A percentile compares a stretch with the other conserved stretches of the same genome.
Conservation (phyloP, 148 eudicot species). For the Cornus kousa region DNA sequence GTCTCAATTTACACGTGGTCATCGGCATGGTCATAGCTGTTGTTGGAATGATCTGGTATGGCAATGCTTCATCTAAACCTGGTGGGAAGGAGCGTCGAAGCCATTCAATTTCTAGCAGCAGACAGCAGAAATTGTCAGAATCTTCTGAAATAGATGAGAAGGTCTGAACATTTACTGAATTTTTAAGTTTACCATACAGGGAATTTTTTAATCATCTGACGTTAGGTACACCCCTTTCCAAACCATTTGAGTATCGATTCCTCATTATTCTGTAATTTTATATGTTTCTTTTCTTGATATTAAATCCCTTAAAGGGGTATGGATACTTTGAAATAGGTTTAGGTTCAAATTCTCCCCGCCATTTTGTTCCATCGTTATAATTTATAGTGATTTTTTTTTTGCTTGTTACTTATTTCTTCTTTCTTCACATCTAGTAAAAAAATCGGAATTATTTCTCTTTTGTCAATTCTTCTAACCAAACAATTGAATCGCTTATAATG, state of each 20-base stretch:
- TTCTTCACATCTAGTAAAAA: background rate
- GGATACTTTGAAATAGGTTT: conserved; percentile 13
- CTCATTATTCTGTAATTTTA: conserved; percentile 22
- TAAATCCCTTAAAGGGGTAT: background rate
- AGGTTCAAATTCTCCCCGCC: background rate
- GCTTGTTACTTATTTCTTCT: background rate
- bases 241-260: conserved; percentile 11
- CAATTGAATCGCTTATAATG: too few species aligned
- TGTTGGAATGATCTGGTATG: conserved; percentile 86
- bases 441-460: too few species aligned
- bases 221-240: conserved; percentile 11
- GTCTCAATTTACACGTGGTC: conserved; percentile 82
- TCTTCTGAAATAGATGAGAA: conserved; percentile 59
- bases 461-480: too few species aligned
- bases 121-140: conserved; percentile 59
- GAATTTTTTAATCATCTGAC: conserved; percentile 19
- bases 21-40: conserved; percentile 88
- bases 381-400: conserved; percentile 4
- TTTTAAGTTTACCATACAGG: conserved; percentile 13
- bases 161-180: conserved; percentile 34
- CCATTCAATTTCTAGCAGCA: conserved; percentile 44
- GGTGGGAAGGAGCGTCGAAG: conserved; percentile 87
- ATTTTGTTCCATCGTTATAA: conserved; percentile 7
- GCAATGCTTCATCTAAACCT: conserved; percentile 85
- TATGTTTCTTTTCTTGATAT: conserved; percentile 11